Evolutionary conservation across 2,329 filamentous ascomycete species (phyloP), one percentile per base, ranked within the genome.

Genomic region (Fusarium kyushuense): DNA sequence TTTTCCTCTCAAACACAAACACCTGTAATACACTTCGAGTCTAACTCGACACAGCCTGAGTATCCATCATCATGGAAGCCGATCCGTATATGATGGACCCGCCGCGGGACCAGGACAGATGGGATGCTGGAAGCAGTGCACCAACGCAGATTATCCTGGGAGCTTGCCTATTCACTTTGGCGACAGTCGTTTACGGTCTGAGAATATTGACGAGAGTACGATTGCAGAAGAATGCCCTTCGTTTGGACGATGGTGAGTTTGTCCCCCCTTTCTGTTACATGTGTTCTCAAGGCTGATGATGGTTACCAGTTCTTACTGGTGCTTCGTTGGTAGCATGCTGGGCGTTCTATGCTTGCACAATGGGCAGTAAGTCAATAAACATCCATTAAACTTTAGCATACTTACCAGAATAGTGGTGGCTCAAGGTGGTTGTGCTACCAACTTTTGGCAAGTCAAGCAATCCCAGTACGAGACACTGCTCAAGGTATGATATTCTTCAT

Each of bases 341-440:
- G 70, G 21, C 45, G 1, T 72, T 72, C 13, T 72, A 72, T 29
- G 70, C 58, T 3, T 71, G 69, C 13, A 72, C 70, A 1, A 72
- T 72, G 67, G 70, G 70, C 14, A 72, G 70, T 72, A 47, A 48
- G 67, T 66, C 2, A 9, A 36, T 5, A 5, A 1, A 6, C 1
- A 4, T 6, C 14, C 3, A 6, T 5, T 1, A 4, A 11, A 3
- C 2, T 1, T 2, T 5, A 1, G 2, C 3, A 30, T 52, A 25
- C 51, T 64, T 0, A 71, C 17, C 19, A 0, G 0, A 6, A 23
- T 1, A 71, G 68, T 71, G 68, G 58, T 71, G 17, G 56, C 59
- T 2, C 46, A 71, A 17, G 68, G 68, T 1, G 68, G 68, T 6
- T 71, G 68, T 41, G 68, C 53, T 13, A 49, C 48, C 7, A 71